phyloP scores from a whole-genome alignment of 768 basidiomycete genomes.

The Terana coerulea region DNA sequence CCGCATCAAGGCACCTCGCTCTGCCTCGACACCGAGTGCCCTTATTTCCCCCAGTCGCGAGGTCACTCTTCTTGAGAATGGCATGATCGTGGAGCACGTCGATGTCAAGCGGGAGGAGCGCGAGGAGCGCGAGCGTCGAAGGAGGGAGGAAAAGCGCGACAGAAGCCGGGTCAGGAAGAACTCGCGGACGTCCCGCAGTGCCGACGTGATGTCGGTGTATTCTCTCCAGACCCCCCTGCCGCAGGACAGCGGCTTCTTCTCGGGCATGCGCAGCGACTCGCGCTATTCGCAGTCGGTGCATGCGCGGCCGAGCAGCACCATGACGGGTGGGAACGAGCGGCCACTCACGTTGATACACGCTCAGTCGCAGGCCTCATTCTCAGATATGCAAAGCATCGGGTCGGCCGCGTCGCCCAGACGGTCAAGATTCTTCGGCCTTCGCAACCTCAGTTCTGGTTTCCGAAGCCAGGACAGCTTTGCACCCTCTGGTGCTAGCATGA shows the following conservation, averaged over 20 bases:
- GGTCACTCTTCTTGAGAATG: slow-evolving; percentile 80
- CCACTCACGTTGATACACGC: slow-evolving; percentile 58
- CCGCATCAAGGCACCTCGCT: slow-evolving; percentile 63
- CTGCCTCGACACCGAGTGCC: slow-evolving; percentile 29
- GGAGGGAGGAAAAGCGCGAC: slow-evolving; percentile 63
- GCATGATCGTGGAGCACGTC: slow-evolving; percentile 86
- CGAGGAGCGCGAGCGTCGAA: slow-evolving; percentile 67
- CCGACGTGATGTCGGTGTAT: slow-evolving; percentile 71
- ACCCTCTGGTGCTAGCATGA: slow-evolving; percentile 84
- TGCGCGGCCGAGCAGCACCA: slow-evolving; percentile 41
- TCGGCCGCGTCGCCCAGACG: slow-evolving; percentile 61
- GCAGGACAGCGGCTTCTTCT: slow-evolving; percentile 53
- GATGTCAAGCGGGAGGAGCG: slow-evolving; percentile 77
- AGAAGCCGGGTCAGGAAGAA: slow-evolving; percentile 60
- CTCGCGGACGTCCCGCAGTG: slow-evolving; percentile 50
- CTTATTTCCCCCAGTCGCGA: slow-evolving; percentile 53
- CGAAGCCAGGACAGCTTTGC: slow-evolving; percentile 80
- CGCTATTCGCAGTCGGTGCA: slow-evolving; percentile 44
- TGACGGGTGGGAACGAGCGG: slow-evolving; percentile 36
- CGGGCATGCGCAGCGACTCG: slow-evolving; percentile 52
- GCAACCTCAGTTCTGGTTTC: slow-evolving; percentile 68
- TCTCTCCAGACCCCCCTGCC: slow-evolving; percentile 57
- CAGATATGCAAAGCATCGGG: slow-evolving; percentile 71
- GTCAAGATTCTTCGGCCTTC: slow-evolving; percentile 75
- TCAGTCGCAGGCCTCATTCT: slow-evolving; percentile 77